Evolutionary conservation across 1,284 basidiomycete genomes (phyloP), one percentile per base, ranked within the genome.

Genomic region (Afroboletus lepidellus): DNA sequence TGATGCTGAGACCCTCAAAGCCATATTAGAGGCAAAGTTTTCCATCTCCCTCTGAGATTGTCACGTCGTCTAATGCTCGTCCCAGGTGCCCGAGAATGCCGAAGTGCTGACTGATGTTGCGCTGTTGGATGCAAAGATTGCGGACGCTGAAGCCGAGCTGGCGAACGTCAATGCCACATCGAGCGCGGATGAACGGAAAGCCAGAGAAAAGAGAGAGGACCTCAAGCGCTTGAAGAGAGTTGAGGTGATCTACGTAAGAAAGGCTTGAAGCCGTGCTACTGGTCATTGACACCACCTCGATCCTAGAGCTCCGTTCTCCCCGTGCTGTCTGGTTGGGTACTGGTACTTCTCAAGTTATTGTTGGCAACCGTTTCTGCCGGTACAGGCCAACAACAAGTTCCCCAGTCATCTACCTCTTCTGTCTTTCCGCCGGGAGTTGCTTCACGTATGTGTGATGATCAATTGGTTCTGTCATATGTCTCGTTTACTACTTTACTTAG

Each of bases 311-410:
- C 88, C 20, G 87, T 90, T 27, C 76, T 98, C 33, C 90, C 94
- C 2, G 83, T 87, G 11, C 72, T 96, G 50, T 88, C 90, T 37
- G 88, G 86, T 43, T 92, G 91, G 79, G 93, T 96, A 3, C 80
- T 96, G 13, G 94, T 97, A 9, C 74, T 96, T 25, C 78, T 95
- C 55, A 98, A 97, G 70, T 77, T 96, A 18, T 74, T 94, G 18
- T 75, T 95, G 41, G 94, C 93, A 1, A 94, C 92, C 1, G 92
- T 95, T 29, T 94, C 89, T 1, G 91, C 89, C 3, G 80, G 84
- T 42, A 80, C 84, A 11, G 77, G 74, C 42, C 72, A 77, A 51
- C 80, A 80, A 58, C 75, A 69, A 55, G 70, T 69, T 30, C 83
- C 80, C 45, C 83, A 80, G 58, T 82, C 83, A 9, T 80, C 83